Evolutionary conservation across 1,139 yeast genomes (phyloP).

Genomic region (Candida sanyaensis): DNA sequence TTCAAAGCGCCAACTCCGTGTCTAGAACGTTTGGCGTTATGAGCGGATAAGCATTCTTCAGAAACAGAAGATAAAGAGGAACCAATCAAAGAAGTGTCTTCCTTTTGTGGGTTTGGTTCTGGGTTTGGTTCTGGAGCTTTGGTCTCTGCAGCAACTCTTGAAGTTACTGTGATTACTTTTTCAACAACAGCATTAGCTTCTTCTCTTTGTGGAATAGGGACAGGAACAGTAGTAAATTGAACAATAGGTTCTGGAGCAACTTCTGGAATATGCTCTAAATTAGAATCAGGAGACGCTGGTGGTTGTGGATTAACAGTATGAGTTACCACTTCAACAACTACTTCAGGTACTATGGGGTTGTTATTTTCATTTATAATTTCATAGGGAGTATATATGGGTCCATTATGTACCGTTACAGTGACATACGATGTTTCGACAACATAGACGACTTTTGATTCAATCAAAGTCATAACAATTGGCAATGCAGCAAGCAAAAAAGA

Average conservation of each 20-base stretch:
- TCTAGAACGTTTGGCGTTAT: constrained; percentile 66
- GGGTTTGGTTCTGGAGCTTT: too few species aligned
- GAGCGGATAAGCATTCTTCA: constrained; percentile 36
- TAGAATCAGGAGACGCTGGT: neutral
- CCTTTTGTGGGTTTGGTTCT: neutral
- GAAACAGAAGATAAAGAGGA: constrained; percentile 13
- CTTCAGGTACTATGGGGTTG: neutral
- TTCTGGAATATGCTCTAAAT: neutral
- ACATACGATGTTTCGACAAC: neutral
- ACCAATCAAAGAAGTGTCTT: neutral
- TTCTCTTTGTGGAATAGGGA: constrained; percentile 14
- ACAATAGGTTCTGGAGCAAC: neutral
- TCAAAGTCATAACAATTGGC: neutral
- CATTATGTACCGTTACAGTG: neutral
- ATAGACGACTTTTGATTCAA: neutral
- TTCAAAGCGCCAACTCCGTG: constrained; percentile 61
- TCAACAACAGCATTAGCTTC: constrained; percentile 21
- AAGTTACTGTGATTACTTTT: too few species aligned
- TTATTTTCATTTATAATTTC: neutral
- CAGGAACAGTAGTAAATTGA: neutral
- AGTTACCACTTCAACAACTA: neutral
- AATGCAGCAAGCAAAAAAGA: neutral
- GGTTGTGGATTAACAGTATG: neutral
- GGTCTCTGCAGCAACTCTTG: too few species aligned
- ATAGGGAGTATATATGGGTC: neutral